Evolutionary conservation across 2,329 filamentous ascomycete species (phyloP).

Genomic region (Aspergillus sp.): DNA sequence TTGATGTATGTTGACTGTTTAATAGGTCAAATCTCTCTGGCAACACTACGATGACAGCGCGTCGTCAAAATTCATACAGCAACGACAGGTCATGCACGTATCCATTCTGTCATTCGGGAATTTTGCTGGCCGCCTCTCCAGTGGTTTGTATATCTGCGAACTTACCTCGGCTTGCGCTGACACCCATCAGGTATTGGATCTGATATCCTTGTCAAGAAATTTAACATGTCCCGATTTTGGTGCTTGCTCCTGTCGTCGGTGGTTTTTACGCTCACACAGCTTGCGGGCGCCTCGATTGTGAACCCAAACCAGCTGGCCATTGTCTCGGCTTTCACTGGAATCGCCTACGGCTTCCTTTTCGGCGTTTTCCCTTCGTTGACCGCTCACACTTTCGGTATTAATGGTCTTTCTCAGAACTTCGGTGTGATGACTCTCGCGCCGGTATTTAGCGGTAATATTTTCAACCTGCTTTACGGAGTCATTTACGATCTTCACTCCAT

Average conservation of each 20-base stretch:
- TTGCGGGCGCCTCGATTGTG: constrained; percentile 70
- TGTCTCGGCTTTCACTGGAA: constrained; percentile 78
- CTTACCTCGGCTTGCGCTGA: constrained; percentile 17
- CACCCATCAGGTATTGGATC: constrained; percentile 71
- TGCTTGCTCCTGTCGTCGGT: constrained; percentile 75
- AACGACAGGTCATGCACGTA: constrained; percentile 86
- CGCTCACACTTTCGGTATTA: constrained; percentile 86
- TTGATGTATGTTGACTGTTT: constrained; percentile 5
- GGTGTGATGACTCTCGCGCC: constrained; percentile 90
- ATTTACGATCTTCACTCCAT: constrained; percentile 81
- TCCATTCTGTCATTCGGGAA: constrained; percentile 89
- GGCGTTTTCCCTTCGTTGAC: constrained; percentile 89
- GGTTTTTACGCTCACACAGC: constrained; percentile 77
- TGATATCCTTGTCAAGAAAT: constrained; percentile 79
- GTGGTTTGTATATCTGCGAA: constrained; percentile 53
- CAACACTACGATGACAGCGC: constrained; percentile 75
- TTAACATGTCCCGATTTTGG: constrained; percentile 84
- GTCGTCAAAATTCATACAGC: constrained; percentile 71
- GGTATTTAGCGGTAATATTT: constrained; percentile 83
- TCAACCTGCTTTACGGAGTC: constrained; percentile 85
- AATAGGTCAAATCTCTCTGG: constrained; percentile 75
- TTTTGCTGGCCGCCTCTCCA: constrained; percentile 76
- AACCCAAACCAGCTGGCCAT: constrained; percentile 75
- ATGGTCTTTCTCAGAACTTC: constrained; percentile 92
- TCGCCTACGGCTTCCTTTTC: constrained; percentile 91